Base-by-base conservation (phyloP, 2,329 filamentous ascomycete species). In the Botryotinia convoluta region DNA sequence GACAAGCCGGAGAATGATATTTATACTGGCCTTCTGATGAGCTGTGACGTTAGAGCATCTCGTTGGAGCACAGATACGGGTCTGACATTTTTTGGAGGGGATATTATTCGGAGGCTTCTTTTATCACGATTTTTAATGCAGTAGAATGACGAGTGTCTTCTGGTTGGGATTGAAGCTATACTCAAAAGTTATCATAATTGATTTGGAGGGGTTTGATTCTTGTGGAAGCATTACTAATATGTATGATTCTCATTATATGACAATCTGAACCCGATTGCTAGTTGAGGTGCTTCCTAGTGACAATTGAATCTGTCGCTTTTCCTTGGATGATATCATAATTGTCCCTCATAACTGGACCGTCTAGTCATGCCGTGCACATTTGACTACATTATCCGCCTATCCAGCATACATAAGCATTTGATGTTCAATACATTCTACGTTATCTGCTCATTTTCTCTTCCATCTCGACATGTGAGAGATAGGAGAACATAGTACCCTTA, bases 31-130 rank as follows among this genome's bases (percentile, higher is more conserved):
- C 87, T 88, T 83, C 85, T 88, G 87, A 90, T 88, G 88, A 90
- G 88, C 88, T 88, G 86, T 86, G 84, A 84, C 84, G 83, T 84
- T 86, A 83, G 84, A 89, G 87, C 81, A 83, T 82, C 84, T 86
- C 84, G 83, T 86, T 83, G 83, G 84, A 87, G 88, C 87, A 91
- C 89, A 91, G 89, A 91, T 91, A 90, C 88, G 87, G 88, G 88
- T 83, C 85, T 84, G 82, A 90, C 88, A 90, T 76, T 68, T 42
- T 32, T 16, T 9, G n/a, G 14, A 29, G n/a, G 26, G 6, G 5
- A 54, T n/a, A n/a, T 29, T 32, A 1, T 68, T 42, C 10, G 4
- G 51, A 9, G 26, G 32, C 14, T 8, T 39, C 16, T 18, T 48
- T 51, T 39, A 68, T 26, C 45, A 14, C 6, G 14, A 54, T 54